Conservation (phyloP, 208 protist species). For the Crithidia thermophila region DNA sequence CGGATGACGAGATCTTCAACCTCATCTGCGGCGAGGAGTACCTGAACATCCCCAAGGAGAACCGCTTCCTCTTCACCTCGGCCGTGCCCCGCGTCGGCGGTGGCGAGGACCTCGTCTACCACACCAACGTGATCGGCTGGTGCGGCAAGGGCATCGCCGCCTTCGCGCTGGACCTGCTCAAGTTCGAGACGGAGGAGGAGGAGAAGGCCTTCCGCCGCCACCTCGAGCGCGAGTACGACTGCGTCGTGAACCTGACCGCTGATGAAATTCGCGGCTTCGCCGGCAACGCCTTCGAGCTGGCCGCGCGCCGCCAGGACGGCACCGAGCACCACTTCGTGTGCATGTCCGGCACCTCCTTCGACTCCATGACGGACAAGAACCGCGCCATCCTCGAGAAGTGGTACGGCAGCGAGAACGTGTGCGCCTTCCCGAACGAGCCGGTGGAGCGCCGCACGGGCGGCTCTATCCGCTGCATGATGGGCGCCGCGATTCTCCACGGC, state of each 20-base stretch:
- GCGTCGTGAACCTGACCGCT: slow-evolving; percentile 59
- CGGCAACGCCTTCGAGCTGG: slow-evolving; percentile 76
- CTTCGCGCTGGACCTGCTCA: slow-evolving; percentile 65
- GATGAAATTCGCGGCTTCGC: slow-evolving; percentile 68
- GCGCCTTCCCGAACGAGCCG: slow-evolving; percentile 58
- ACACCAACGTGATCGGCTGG: slow-evolving; percentile 87
- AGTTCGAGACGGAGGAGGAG: slow-evolving; percentile 52
- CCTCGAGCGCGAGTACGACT: slow-evolving; percentile 59
- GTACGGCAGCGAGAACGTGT: slow-evolving; percentile 74
- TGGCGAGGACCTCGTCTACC: slow-evolving; percentile 48
- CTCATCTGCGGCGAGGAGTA: slow-evolving; percentile 65
- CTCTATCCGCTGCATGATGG: slow-evolving; percentile 63
- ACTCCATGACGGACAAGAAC: slow-evolving; percentile 43
- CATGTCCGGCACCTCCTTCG: slow-evolving; percentile 66
- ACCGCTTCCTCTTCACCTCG: slow-evolving; percentile 69
- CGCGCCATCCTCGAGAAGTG: slow-evolving; percentile 43
- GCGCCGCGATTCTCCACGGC: slow-evolving; percentile 55
- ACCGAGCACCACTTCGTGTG: slow-evolving; percentile 71
- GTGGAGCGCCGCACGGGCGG: slow-evolving; percentile 70
- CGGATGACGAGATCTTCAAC: slow-evolving; percentile 65
- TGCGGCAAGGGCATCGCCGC: slow-evolving; percentile 80
- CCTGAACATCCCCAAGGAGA: slow-evolving; percentile 78
- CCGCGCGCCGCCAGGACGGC: slow-evolving; percentile 29
- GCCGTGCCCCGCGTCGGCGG: slow-evolving; percentile 39
- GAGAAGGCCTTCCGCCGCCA: slow-evolving; percentile 64